Conservation (phyloP, 805 yeast species). For the Cyberlindnera suaveolens region DNA sequence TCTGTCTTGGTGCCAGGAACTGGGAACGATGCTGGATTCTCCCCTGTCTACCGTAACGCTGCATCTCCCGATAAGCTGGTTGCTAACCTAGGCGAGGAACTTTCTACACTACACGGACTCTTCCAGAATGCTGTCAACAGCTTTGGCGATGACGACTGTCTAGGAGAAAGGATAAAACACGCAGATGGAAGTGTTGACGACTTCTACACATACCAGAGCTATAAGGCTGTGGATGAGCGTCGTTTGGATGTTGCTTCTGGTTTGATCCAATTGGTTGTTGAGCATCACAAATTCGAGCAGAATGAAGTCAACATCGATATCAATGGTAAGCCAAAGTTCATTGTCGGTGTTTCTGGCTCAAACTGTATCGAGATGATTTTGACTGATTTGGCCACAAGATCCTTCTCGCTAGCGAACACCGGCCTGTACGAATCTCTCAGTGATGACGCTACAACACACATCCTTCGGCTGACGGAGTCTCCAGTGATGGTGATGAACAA, state of each 20-base stretch:
- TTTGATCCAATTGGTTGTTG: slow-evolving; percentile 25
- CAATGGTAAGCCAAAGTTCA: slow-evolving; percentile 26
- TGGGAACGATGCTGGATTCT: slow-evolving; percentile 32
- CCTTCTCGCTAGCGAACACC: slow-evolving; percentile 40
- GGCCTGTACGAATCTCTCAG: slow-evolving; percentile 39
- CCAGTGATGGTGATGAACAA: slow-evolving; percentile 46
- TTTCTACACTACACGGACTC: slow-evolving; percentile 34
- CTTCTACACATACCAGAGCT: slow-evolving; percentile 37
- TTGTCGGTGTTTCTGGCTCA: slow-evolving; percentile 41
- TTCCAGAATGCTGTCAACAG: slow-evolving; percentile 30
- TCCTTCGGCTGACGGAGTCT: slow-evolving; percentile 42
- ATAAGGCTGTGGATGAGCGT: slow-evolving; percentile 29
- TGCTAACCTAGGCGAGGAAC: slow-evolving; percentile 7
- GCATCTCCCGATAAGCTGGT: slow-evolving; percentile 21
- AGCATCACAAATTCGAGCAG: slow-evolving; percentile 5
- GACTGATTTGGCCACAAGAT: slow-evolving; percentile 49
- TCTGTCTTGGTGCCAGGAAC: slow-evolving; percentile 31
- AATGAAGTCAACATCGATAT: background rate
- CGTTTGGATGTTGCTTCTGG: slow-evolving; percentile 43
- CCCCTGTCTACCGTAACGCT: slow-evolving; percentile 38
- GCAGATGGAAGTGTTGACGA: slow-evolving; percentile 26
- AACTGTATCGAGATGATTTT: slow-evolving; percentile 54
- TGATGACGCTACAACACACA: slow-evolving; percentile 45
- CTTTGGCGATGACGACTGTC: slow-evolving; percentile 28
- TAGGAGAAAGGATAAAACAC: slow-evolving; percentile 30